Base-by-base conservation (phyloP, 2,329 filamentous ascomycete genomes). In the Colletotrichum shisoi region DNA sequence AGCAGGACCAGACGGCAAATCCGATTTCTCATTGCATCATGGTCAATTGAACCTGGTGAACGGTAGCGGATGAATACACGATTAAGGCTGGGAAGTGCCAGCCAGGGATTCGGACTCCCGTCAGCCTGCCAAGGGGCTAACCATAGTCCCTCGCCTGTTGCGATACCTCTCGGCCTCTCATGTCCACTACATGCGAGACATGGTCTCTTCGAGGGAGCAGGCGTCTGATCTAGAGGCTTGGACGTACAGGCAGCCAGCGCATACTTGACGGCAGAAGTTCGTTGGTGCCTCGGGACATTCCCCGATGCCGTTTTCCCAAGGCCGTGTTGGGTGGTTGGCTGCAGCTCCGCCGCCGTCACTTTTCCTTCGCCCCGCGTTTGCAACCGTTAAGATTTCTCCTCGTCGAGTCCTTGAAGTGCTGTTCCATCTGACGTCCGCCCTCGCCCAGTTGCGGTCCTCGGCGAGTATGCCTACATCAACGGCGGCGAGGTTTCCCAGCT, bases 391-490 rank as follows among this genome's bases (percentile, higher is more conserved):
- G 6, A 2, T 9, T 3, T 37, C 17, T 11, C 15, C 15, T 1
- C 3, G 6, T 13, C 2, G 17, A 3, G 15, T 21, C 12, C 4
- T 11, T 12, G 2, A 17, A n/a, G 7, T 8, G 27, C 27, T 39
- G 12, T 21, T 39, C 27, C 7, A 6, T n/a, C 21, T 27, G 21
- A 51, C 44, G 4, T 15, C 5, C 11, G 2, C 13, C 7, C 1
- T 13, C 15, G 12, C 8, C 0, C 17, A 68, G 71, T 62, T 1
- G 61, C 60, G 8, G 73, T 75, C 15, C 66, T 79, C 9, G 77
- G 76, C 15, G 70, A 79, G 68, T 76, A 77, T 54, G 67, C 76
- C 57, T 80, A 80, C 57, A 74, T 80, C 58, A 77, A 80, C 58
- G 78, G 78, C 60, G 78, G 79, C 19, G 74, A 77, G 68, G 52